These are phyloP conservation scores for Malassezia pachydermatis DNA, from an alignment of 1,284 basidiomycete genomes.

Conservation along the genomic window DNA sequence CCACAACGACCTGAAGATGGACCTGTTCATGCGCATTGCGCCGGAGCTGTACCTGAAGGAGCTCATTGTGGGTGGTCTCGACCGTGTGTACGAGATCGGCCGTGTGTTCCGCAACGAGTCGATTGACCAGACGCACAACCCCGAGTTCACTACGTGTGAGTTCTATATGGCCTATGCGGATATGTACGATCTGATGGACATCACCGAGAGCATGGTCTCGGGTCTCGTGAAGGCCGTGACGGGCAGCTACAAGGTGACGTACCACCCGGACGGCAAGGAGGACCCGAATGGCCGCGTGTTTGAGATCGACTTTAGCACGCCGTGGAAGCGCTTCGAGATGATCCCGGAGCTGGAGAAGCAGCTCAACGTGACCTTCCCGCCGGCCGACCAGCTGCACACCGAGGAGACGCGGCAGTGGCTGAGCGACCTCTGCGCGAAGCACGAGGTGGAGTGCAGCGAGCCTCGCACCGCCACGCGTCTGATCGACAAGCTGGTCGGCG, in stretches of 20 bases:
- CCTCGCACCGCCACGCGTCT: slow-evolving; percentile 90
- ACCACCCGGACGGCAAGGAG: slow-evolving; percentile 87
- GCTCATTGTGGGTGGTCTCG: slow-evolving; percentile 89
- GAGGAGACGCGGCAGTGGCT: slow-evolving; percentile 82
- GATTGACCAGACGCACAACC: slow-evolving; percentile 73
- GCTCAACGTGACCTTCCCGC: slow-evolving; percentile 81
- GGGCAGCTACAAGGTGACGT: slow-evolving; percentile 71
- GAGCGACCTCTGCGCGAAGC: slow-evolving; percentile 64
- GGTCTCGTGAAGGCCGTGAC: slow-evolving; percentile 83
- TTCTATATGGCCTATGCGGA: slow-evolving; percentile 99
- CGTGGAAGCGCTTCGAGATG: slow-evolving; percentile 99
- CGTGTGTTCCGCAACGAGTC: slow-evolving; percentile 97
- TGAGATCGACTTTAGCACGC: slow-evolving; percentile 77
- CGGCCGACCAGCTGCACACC: slow-evolving; percentile 79
- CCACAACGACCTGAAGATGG: slow-evolving; percentile 94
- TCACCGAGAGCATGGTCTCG: slow-evolving; percentile 83
- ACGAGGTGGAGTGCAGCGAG: slow-evolving; percentile 93
- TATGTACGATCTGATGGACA: slow-evolving; percentile 97
- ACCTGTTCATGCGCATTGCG: slow-evolving; percentile 94
- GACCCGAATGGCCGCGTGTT: slow-evolving; percentile 56
- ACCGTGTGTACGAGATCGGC: slow-evolving; percentile 96
- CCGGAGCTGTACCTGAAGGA: slow-evolving; percentile 98
- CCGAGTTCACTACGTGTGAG: slow-evolving; percentile 74
- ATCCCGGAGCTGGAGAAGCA: slow-evolving; percentile 86
- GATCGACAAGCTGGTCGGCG: slow-evolving; percentile 93